Conservation (phyloP, 2,329 filamentous ascomycete genomes). For the Xenoacremonium recifei region DNA sequence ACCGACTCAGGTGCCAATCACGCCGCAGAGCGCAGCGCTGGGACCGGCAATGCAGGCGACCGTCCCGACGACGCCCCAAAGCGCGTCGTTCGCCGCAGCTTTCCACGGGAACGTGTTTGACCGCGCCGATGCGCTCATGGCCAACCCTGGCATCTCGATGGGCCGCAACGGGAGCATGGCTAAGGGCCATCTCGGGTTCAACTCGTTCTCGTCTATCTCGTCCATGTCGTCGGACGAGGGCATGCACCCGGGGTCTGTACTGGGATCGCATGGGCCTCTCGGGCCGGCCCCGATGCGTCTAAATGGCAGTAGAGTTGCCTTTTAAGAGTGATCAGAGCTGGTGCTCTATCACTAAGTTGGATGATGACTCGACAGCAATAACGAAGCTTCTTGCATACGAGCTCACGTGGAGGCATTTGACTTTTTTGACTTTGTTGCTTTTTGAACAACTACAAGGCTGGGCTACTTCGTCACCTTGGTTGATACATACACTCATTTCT, state of each 20-base stretch:
- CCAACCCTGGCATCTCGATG: constrained; percentile 57
- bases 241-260: constrained; percentile 29
- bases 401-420: constrained; percentile 3
- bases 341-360: constrained; percentile 12
- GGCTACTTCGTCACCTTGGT: constrained; percentile 11
- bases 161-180: constrained; percentile 48
- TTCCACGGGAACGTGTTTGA: constrained; percentile 61
- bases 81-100: constrained; percentile 51
- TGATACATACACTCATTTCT: constrained; percentile 17
- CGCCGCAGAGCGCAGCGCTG: constrained; percentile 83
- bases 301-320: constrained; percentile 38
- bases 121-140: constrained; percentile 56
- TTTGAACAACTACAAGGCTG: constrained; percentile 15
- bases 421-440: constrained; percentile 10
- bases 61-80: constrained; percentile 69
- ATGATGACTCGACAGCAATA: not conserved
- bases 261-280: constrained; percentile 32
- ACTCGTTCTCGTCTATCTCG: constrained; percentile 39
- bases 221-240: constrained; percentile 41
- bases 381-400: constrained; percentile 16
- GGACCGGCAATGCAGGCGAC: constrained; percentile 90
- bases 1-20: constrained; percentile 61
- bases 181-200: constrained; percentile 39
- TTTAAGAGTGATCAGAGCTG: constrained; percentile 25
- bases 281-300: constrained; percentile 33